Evolutionary conservation across 177 flowering plant genomes (phyloP).

Genomic region (Vitis hybrid): DNA sequence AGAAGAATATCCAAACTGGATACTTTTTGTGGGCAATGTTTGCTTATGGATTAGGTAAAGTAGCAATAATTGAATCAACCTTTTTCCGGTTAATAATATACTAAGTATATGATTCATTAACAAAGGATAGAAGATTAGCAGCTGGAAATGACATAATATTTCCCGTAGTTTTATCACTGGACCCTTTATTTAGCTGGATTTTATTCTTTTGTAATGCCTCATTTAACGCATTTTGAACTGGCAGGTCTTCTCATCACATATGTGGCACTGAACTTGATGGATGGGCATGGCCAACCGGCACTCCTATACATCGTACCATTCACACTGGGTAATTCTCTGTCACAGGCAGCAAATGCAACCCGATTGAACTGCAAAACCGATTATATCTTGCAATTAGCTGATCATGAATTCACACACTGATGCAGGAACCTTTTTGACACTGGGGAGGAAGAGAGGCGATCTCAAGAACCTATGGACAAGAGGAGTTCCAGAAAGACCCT

Average conservation of each 20-base stretch:
- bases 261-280: constrained; percentile 91
- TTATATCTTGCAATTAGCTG: background rate
- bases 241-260: constrained; percentile 88
- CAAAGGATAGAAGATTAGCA: too few species aligned
- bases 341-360: background rate
- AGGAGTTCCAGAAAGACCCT: constrained; percentile 52
- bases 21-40: constrained; percentile 91
- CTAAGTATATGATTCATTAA: too few species aligned
- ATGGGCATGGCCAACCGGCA: constrained; percentile 96
- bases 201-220: background rate
- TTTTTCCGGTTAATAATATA: background rate
- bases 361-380: background rate
- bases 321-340: constrained; percentile 58
- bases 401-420: background rate
- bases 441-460: constrained; percentile 57
- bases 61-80: background rate
- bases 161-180: too few species aligned
- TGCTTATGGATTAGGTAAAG: constrained; percentile 85
- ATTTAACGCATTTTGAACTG: background rate
- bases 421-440: constrained; percentile 55
- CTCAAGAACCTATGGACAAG: constrained; percentile 40
- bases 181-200: background rate
- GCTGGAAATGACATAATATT: too few species aligned
- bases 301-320: constrained; percentile 90
- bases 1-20: constrained; percentile 76